Percentiles rank a stretch among this genome's conserved stretches.
Evolutionary conservation across 139 green algal species (phyloP).

Genomic region (Pseudopediastrum boryanum): DNA sequence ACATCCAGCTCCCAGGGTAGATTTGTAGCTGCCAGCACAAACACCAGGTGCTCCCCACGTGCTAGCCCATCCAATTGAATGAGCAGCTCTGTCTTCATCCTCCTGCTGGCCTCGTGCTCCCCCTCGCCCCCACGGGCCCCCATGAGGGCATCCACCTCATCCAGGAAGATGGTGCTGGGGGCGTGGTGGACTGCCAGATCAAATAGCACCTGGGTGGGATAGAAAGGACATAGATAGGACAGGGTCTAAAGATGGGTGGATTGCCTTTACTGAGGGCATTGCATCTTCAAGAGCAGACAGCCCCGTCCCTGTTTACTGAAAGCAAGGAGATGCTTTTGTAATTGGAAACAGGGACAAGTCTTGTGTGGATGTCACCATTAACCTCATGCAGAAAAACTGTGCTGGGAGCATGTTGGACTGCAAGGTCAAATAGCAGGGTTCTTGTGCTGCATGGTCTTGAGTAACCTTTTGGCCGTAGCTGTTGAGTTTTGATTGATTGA

Average conservation of each 20-base stretch:
- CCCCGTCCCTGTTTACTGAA: no score
- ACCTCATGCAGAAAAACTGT: slow-evolving; percentile 96
- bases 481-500: neutral
- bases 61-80: slow-evolving; percentile 80
- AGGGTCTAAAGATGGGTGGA: no score
- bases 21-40: slow-evolving; percentile 91
- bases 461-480: neutral
- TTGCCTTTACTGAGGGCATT: no score
- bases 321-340: no score
- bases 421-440: slow-evolving; percentile 91
- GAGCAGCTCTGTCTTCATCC: slow-evolving; percentile 95
- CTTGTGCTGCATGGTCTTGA: neutral
- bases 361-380: slow-evolving; percentile 88
- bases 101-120: slow-evolving; percentile 90
- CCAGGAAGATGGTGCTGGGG: slow-evolving; percentile 90
- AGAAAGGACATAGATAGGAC: neutral
- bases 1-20: slow-evolving; percentile 94
- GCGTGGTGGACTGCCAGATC: slow-evolving; percentile 78
- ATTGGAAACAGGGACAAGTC: no score
- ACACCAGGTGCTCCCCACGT: slow-evolving; percentile 51
- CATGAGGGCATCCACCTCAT: slow-evolving; percentile 93
- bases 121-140: slow-evolving; percentile 70
- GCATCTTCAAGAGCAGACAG: no score
- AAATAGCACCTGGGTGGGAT: slow-evolving; percentile 64
- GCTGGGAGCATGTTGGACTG: slow-evolving; percentile 65